Evolutionary conservation across 495 filamentous ascomycete genomes (phyloP), one percentile per base, ranked within the genome.

Genomic region (Aspergillus kassunensis): DNA sequence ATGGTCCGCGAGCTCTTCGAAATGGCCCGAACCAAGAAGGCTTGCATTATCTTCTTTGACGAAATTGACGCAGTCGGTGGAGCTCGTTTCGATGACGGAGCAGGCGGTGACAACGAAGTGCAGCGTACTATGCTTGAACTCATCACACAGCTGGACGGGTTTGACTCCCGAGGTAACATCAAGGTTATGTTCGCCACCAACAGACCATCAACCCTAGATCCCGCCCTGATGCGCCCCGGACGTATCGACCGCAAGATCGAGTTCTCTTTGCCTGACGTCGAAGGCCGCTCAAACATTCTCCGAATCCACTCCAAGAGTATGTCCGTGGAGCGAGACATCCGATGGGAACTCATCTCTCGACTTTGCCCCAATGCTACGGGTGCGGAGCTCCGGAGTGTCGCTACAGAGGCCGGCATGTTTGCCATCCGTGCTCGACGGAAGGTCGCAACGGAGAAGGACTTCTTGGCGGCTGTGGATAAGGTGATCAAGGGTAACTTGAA

Each of bases 151-250:
- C 79, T 98, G 51, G 93, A 98, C 69, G 93, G 93, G 49, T 98
- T 98, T 76, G 95, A 98, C 68, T 85, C 90, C 35, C 80, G 93
- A 63, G 93, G 93, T 64, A 98, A 98, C 73, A 98, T 98, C 78
- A 98, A 98, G 72, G 93, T 98, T 73, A 98, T 98, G 93, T 98
- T 98, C 64, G 93, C 93, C 53, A 98, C 93, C 61, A 98, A 98
- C 77, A 80, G 93, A 53, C 93, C 93, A 1, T 96, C 90, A 6
- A 98, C 92, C 12, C 78, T 98, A 37, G 93, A 98, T 62, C 93
- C 93, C 13, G 93, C 93, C 10, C 79, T 98, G 53, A 96, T 98
- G 89, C 81, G 93, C 68, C 93, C 93, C 9, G 93, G 93, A 29
- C 91, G 93, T 73, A 98, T 98, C 63, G 93, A 98, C 70, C 82